Evolutionary conservation across 2,329 filamentous ascomycete genomes (phyloP).

Genomic region (Claviceps fusiformis): DNA sequence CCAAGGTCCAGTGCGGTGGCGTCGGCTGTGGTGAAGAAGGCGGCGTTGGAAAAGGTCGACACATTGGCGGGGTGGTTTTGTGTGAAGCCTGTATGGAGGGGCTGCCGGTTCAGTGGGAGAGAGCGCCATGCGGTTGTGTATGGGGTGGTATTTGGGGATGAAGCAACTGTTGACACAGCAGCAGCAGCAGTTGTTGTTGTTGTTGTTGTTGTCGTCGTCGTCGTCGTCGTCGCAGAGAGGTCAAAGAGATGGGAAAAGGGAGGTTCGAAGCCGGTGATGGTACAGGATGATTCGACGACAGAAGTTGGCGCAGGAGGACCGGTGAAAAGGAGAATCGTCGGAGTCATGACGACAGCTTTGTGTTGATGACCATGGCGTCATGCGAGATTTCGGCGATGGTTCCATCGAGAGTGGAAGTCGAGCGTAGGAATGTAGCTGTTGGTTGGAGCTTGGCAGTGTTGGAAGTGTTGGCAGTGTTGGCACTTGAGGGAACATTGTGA

Average conservation of each 20-base stretch:
- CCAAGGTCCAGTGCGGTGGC: conserved; percentile 17
- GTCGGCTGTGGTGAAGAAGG: conserved; percentile 35
- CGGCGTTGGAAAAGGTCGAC: conserved; percentile 18
- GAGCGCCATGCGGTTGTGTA: conserved; percentile 38
- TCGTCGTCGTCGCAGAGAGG: not conserved
- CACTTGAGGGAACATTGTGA: too few relatives aligned
- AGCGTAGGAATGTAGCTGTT: too few relatives aligned
- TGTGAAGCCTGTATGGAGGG: conserved; percentile 38
- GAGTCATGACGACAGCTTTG: conserved; percentile 10
- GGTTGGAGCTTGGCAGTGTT: too few relatives aligned
- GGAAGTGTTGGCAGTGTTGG: too few relatives aligned
- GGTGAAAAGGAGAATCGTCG: conserved; percentile 24
- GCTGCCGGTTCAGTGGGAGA: conserved; percentile 32
- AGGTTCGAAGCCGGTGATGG: conserved; percentile 14
- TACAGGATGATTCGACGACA: conserved; percentile 17
- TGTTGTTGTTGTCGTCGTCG: not conserved
- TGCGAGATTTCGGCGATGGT: not conserved
- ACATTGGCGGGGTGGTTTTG: conserved; percentile 26
- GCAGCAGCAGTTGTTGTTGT: too few relatives aligned
- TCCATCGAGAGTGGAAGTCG: too few relatives aligned
- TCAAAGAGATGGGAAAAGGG: conserved; percentile 16
- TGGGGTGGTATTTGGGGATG: conserved; percentile 3
- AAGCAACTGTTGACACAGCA: not conserved
- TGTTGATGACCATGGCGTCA: not conserved
- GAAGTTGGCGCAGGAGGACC: conserved; percentile 21